phyloP scores from a whole-genome alignment of 225 moss, liverwort and hornwort genomes.

The Physcomitrellopsis africana region DNA sequence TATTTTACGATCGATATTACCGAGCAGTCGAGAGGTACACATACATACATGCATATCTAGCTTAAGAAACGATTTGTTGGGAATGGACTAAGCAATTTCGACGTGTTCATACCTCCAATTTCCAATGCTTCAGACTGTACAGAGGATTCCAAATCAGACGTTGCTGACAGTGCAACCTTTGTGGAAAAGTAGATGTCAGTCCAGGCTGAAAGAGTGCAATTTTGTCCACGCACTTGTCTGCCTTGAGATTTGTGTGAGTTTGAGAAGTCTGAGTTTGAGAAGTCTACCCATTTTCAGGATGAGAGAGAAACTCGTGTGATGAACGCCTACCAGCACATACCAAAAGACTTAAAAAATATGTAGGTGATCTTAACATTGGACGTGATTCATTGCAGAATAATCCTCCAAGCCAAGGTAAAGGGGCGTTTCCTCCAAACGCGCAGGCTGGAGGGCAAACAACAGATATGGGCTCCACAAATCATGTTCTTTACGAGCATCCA shows the following conservation, averaged over 20 bases:
- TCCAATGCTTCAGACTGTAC: no score
- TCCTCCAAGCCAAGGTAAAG: not conserved
- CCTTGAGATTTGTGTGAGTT: no score
- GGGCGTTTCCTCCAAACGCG: not conserved
- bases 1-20: constrained; percentile 7
- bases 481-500: constrained; percentile 9
- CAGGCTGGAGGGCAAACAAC: not conserved
- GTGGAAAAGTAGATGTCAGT: no score
- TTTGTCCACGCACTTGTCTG: no score
- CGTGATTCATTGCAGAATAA: not conserved
- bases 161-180: no score
- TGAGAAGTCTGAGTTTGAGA: no score
- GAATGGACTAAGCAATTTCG: no score
- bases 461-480: not conserved
- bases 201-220: no score
- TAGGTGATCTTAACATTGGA: not conserved
- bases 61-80: not conserved
- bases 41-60: not conserved
- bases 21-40: constrained; percentile 14
- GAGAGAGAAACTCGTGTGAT: not conserved
- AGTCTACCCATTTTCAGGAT: constrained; percentile 3
- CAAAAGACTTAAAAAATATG: not conserved
- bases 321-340: not conserved
- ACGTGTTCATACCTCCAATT: not conserved
- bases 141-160: no score